Conservation (phyloP, 768 basidiomycete genomes). For the Rhizopogon salebrosus region DNA sequence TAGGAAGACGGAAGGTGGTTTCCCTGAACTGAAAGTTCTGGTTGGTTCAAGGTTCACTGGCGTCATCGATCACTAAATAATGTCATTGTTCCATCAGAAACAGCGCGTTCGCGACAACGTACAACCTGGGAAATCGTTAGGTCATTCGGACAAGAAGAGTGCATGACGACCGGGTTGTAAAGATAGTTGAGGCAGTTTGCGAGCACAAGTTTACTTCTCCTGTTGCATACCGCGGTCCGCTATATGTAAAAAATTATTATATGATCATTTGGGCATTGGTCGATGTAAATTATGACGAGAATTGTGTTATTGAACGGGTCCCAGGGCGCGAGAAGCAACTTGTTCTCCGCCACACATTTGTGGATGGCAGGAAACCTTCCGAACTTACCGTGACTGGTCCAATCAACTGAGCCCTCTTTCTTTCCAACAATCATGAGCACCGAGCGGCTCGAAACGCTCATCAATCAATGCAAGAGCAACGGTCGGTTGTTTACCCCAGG, state of each 20-base stretch:
- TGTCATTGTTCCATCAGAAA: slow-evolving; percentile 48
- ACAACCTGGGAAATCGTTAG: slow-evolving; percentile 76
- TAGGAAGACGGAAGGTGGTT: slow-evolving; percentile 84
- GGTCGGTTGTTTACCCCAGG: slow-evolving; percentile 34
- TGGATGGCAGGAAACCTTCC: slow-evolving; percentile 9
- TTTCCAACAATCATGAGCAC: slow-evolving; percentile 43
- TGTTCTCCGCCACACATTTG: slow-evolving; percentile 18
- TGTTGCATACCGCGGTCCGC: neutral
- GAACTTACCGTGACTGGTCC: slow-evolving; percentile 14
- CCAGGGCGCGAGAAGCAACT: neutral
- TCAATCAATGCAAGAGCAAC: slow-evolving; percentile 60
- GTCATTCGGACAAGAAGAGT: slow-evolving; percentile 76
- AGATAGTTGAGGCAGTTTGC: neutral
- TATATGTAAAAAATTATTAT: neutral
- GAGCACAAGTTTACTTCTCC: neutral
- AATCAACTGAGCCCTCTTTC: slow-evolving; percentile 7
- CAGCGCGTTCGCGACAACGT: slow-evolving; percentile 81
- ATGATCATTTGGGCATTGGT: neutral
- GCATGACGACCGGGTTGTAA: neutral
- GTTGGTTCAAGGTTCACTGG: slow-evolving; percentile 36
- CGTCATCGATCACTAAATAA: slow-evolving; percentile 1
- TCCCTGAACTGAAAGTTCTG: slow-evolving; percentile 84
- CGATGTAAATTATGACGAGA: neutral
- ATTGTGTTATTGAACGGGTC: neutral
- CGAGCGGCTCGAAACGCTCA: slow-evolving; percentile 52